Evolutionary conservation across 768 basidiomycete genomes (phyloP).

Genomic region (Gloeophyllum trabeum): DNA sequence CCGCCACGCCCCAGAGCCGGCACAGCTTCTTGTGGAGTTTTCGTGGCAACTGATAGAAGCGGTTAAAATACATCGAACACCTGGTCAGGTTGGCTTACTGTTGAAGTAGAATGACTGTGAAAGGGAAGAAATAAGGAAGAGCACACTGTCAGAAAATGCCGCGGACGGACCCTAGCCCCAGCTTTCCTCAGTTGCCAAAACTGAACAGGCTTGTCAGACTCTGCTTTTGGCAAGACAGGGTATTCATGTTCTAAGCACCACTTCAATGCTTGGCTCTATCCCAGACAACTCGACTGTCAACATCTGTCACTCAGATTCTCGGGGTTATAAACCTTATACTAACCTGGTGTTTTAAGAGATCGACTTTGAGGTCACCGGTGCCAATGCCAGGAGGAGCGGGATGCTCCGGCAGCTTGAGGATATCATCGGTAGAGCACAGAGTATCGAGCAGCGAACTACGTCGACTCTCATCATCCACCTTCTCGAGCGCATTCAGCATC

Average conservation of each 20-base stretch:
- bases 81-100: slow-evolving; percentile 8
- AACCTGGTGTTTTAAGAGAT: slow-evolving; percentile 80
- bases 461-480: slow-evolving; percentile 67
- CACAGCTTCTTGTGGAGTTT: slow-evolving; percentile 53
- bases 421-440: slow-evolving; percentile 56
- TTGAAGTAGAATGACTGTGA: slow-evolving; percentile 27
- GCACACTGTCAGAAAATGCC: background rate
- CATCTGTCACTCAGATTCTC: background rate
- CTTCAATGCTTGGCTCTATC: slow-evolving; percentile 74
- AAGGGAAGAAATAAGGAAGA: background rate
- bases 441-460: slow-evolving; percentile 62
- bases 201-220: slow-evolving; percentile 68
- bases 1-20: slow-evolving; percentile 78
- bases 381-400: slow-evolving; percentile 60
- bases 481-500: slow-evolving; percentile 58
- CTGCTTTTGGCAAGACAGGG: slow-evolving; percentile 57
- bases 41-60: slow-evolving; percentile 54
- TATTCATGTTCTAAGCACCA: slow-evolving; percentile 83
- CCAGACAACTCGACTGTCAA: too few species aligned
- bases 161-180: slow-evolving; percentile 39
- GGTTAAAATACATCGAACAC: slow-evolving; percentile 1
- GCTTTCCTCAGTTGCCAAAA: slow-evolving; percentile 73
- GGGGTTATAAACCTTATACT: slow-evolving; percentile 1
- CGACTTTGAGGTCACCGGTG: slow-evolving; percentile 54
- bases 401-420: slow-evolving; percentile 60